These are phyloP conservation scores for Gynandropsis gynandra DNA, from an alignment of 345 rosid species.

Conservation along the genomic window DNA sequence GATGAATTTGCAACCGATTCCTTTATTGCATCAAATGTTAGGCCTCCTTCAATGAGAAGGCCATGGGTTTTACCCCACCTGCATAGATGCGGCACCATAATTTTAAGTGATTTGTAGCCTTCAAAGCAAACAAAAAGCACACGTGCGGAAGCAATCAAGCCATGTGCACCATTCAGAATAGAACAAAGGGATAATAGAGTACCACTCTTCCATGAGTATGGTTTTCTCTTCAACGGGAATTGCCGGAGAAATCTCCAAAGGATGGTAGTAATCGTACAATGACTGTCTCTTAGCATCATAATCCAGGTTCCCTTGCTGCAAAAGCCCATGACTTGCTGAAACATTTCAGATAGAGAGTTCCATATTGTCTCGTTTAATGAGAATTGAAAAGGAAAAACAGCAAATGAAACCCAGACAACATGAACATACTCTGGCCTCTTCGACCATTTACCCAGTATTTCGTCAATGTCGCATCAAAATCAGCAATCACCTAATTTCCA, in stretches of 20 bases:
- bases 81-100: slow-evolving; percentile 10
- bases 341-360: not conserved
- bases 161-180: not conserved
- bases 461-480: slow-evolving; percentile 83
- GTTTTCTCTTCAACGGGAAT: slow-evolving; percentile 74
- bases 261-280: slow-evolving; percentile 63
- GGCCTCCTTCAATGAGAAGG: slow-evolving; percentile 87
- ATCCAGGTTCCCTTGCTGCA: slow-evolving; percentile 67
- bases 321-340: slow-evolving; percentile 71
- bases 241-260: slow-evolving; percentile 59
- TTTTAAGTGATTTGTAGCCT: not conserved
- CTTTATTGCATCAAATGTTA: slow-evolving; percentile 62
- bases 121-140: not conserved
- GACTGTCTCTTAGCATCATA: slow-evolving; percentile 71
- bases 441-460: slow-evolving; percentile 49
- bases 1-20: slow-evolving; percentile 53
- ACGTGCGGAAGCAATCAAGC: not conserved
- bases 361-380: slow-evolving; percentile 4
- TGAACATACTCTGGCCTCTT: slow-evolving; percentile 58
- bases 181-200: not conserved
- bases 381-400: slow-evolving; percentile 4
- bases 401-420: not conserved
- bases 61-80: slow-evolving; percentile 89
- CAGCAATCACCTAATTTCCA: slow-evolving; percentile 53
- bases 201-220: slow-evolving; percentile 96